Percentiles rank a stretch among this genome's conserved stretches.
Evolutionary conservation across 75 land plant species (phyloP).

Genomic region (Isoetes taiwanensis): DNA sequence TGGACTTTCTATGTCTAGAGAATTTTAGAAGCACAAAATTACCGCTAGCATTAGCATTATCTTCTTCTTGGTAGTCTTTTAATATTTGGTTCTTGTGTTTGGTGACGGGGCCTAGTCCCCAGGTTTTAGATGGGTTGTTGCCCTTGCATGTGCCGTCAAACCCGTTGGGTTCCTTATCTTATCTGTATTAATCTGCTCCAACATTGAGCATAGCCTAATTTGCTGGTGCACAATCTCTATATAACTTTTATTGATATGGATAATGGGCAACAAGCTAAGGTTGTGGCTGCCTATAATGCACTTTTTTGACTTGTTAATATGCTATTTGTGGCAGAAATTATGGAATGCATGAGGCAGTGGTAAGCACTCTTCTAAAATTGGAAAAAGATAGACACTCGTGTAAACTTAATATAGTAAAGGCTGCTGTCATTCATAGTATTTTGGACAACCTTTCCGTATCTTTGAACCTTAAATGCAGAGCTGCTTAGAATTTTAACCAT

Average conservation of each 20-base stretch:
- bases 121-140: no score
- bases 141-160: no score
- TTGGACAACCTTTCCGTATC: constrained; percentile 69
- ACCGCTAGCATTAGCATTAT: no score
- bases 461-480: constrained; percentile 71
- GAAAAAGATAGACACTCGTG: constrained; percentile 85
- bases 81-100: no score
- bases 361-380: constrained; percentile 68
- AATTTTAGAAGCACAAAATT: no score
- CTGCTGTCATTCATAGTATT: constrained; percentile 74
- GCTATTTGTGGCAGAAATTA: constrained; percentile 66
- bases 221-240: constrained; percentile 81
- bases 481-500: constrained; percentile 80
- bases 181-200: constrained; percentile 50
- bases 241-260: constrained; percentile 79
- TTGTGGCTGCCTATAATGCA: constrained; percentile 92
- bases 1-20: no score
- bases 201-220: constrained; percentile 58
- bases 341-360: constrained; percentile 67
- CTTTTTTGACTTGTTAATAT: constrained; percentile 86
- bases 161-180: no score
- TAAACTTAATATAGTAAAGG: constrained; percentile 90
- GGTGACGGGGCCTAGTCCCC: no score
- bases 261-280: constrained; percentile 90
- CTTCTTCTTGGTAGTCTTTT: no score